Evolutionary conservation across 1,139 yeast genomes (phyloP), one percentile per base, ranked within the genome.

Genomic region (Pichia kudriavzevii): DNA sequence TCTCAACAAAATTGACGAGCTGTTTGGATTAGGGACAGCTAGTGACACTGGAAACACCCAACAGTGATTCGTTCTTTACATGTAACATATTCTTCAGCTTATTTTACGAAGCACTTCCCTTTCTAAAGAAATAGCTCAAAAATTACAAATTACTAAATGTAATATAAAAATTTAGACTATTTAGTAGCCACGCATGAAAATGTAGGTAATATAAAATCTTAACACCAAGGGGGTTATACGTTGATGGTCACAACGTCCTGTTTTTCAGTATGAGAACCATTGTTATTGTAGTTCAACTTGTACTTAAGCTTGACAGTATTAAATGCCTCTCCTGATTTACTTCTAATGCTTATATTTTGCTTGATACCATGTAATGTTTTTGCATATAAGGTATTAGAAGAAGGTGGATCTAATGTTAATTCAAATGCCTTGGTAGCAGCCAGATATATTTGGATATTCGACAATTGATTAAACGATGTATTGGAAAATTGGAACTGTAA

Each of bases 371-470:
- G 67, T 23, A 59, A 61, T 31, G 68, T 63, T 36, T 65, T 66
- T 2, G 80, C 72, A 36, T 65, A 63, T 13, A 87, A 52, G 11
- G 58, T 48, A 37, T 72, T 75, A 27, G 75, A 70, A 7, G 85
- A 69, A 50, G 85, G 94, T 1, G 94, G 79, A 39, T 72, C 67
- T 60, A 88, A 69, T 32, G 65, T 66, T 46, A 88, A 66, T 39
- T 68, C 70, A 52, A 82, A 75, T 16, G 71, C 56, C 54, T 81
- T 83, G 32, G 96, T 93, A 26, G 82, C 94, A 0, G 97, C 96
- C 36, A 85, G 61, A 54, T 81, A 68, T 52, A 85, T 78, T 47
- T 75, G 75, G 32, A 88, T 59, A 41, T 70, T 67, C 35, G 66
- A 60, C 37, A 75, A 66, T 48, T 67, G 67, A 40, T 65, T 65